Evolutionary conservation across 2,329 filamentous ascomycete genomes (phyloP).

Genomic region (Colletotrichum truncatum): DNA sequence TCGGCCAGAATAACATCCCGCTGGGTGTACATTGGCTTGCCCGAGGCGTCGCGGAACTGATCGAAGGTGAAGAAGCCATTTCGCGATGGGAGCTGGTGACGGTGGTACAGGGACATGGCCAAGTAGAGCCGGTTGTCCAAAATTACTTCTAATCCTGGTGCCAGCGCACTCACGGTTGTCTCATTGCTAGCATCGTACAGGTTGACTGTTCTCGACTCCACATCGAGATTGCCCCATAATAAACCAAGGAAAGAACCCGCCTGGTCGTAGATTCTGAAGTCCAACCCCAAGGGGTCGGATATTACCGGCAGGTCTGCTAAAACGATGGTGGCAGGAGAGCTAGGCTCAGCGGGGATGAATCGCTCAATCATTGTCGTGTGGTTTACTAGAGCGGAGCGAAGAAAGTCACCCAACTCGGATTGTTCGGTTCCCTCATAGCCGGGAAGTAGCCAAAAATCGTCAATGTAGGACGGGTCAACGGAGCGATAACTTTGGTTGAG

Average conservation of each 20-base stretch:
- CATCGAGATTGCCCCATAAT: too few species aligned
- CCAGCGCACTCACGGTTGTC: too few species aligned
- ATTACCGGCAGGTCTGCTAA: too few species aligned
- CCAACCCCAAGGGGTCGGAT: too few species aligned
- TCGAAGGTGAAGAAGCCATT: constrained; percentile 30
- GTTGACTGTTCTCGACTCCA: too few species aligned
- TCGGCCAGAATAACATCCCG: too few species aligned
- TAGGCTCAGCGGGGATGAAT: too few species aligned
- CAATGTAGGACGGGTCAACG: constrained; percentile 30
- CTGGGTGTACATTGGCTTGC: constrained; percentile 11
- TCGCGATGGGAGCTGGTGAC: constrained; percentile 24
- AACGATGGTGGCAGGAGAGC: too few species aligned
- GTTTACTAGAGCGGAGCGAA: constrained; percentile 1
- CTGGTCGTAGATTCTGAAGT: too few species aligned
- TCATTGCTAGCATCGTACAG: too few species aligned
- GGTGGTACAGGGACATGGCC: constrained; percentile 15
- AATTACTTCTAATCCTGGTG: background rate
- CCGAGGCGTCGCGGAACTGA: constrained; percentile 22
- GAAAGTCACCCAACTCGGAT: constrained; percentile 5
- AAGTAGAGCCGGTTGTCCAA: constrained; percentile 29
- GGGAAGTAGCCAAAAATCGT: constrained; percentile 31
- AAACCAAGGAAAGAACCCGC: too few species aligned
- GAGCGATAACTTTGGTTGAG: background rate
- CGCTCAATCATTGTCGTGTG: background rate
- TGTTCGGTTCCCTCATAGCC: constrained; percentile 30